These are phyloP conservation scores for Actinomucor elegans DNA, from an alignment of 371 early-diverging fungal species.

Conservation along the genomic window DNA sequence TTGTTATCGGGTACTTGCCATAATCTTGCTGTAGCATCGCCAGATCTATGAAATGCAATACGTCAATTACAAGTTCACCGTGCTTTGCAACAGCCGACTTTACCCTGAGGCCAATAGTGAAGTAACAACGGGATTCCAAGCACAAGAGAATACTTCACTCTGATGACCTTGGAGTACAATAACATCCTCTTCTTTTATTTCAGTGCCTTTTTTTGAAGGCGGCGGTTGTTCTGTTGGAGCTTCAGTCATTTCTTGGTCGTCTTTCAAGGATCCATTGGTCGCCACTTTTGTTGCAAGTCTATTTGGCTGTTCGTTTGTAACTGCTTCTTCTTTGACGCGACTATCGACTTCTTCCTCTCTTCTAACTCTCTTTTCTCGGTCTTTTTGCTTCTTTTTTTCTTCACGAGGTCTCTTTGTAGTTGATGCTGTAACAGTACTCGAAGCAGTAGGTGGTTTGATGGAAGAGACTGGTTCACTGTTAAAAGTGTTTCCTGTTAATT, in stretches of 20 bases:
- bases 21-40: slow-evolving; percentile 85
- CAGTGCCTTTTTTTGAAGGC: not conserved
- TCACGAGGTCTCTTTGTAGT: slow-evolving; percentile 53
- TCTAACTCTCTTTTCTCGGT: slow-evolving; percentile 48
- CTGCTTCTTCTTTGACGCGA: slow-evolving; percentile 9
- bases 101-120: slow-evolving; percentile 84
- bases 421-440: slow-evolving; percentile 1
- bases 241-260: slow-evolving; percentile 7
- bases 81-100: not conserved
- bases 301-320: not conserved
- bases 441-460: slow-evolving; percentile 4
- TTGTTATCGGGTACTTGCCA: slow-evolving; percentile 67
- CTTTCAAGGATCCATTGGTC: not conserved
- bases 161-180: slow-evolving; percentile 66
- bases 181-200: slow-evolving; percentile 34
- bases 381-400: slow-evolving; percentile 47
- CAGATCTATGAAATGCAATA: slow-evolving; percentile 49
- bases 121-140: slow-evolving; percentile 81
- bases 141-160: slow-evolving; percentile 76
- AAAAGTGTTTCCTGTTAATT: slow-evolving; percentile 39
- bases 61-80: not conserved
- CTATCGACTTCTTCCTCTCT: slow-evolving; percentile 14
- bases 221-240: no score
- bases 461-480: slow-evolving; percentile 17
- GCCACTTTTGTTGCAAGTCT: not conserved